These are phyloP conservation scores for Aspergillus spinulosporus DNA, from an alignment of 2,329 filamentous ascomycete species.

Conservation along the genomic window DNA sequence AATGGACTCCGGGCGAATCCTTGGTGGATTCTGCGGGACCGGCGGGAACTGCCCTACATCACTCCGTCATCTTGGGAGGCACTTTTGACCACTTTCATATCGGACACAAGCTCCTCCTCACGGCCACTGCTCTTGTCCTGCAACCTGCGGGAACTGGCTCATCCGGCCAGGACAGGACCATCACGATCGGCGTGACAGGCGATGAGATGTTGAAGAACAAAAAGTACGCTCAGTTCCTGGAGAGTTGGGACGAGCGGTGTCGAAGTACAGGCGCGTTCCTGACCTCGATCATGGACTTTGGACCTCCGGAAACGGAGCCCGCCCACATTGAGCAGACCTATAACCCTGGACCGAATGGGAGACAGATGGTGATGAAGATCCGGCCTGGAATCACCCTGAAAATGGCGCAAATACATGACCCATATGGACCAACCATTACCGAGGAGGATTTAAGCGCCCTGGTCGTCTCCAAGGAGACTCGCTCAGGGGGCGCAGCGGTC, in stretches of 20 bases:
- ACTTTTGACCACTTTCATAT: slow-evolving; percentile 96
- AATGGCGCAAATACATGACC: slow-evolving; percentile 82
- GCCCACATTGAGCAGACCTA: slow-evolving; percentile 34
- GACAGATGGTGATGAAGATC: slow-evolving; percentile 49
- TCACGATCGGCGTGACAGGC: slow-evolving; percentile 85
- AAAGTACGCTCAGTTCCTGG: slow-evolving; percentile 77
- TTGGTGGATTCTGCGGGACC: slow-evolving; percentile 27
- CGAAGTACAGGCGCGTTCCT: slow-evolving; percentile 71
- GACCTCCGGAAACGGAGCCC: slow-evolving; percentile 46
- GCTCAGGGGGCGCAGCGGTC: slow-evolving; percentile 77
- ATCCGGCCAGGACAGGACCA: slow-evolving; percentile 50
- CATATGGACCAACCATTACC: slow-evolving; percentile 87
- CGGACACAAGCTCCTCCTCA: slow-evolving; percentile 92
- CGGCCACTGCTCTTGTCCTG: slow-evolving; percentile 75
- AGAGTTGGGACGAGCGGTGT: slow-evolving; percentile 76
- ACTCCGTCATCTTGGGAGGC: slow-evolving; percentile 77
- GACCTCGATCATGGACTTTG: slow-evolving; percentile 59
- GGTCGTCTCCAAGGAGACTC: slow-evolving; percentile 85
- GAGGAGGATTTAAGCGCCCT: slow-evolving; percentile 75
- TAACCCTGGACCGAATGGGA: slow-evolving; percentile 41
- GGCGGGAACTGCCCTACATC: slow-evolving; percentile 42
- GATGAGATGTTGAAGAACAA: slow-evolving; percentile 86
- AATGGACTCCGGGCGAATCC: slow-evolving; percentile 25
- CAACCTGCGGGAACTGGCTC: slow-evolving; percentile 47
- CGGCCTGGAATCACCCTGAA: slow-evolving; percentile 67